Conservation (phyloP, 129 eudicot genomes). For the Artemisia tridentata region DNA sequence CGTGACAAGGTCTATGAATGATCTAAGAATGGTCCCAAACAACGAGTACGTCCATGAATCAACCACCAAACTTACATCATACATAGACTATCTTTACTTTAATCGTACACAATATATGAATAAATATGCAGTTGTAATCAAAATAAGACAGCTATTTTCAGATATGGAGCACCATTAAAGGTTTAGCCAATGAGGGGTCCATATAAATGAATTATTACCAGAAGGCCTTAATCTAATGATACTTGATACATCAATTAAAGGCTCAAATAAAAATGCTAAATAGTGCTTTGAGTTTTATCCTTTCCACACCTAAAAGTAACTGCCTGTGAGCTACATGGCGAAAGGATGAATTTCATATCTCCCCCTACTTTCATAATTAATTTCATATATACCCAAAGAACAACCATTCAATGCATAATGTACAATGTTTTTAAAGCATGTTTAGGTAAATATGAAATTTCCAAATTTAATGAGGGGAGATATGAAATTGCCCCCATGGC, state of each 20-base stretch:
- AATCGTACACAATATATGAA: conserved; percentile 2
- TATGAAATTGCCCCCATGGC: no score
- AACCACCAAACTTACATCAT: conserved; percentile 18
- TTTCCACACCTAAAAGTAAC: no score
- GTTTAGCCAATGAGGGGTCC: not conserved
- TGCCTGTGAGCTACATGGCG: no score
- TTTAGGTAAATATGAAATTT: no score
- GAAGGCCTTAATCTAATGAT: not conserved
- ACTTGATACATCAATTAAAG: not conserved
- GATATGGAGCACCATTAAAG: not conserved
- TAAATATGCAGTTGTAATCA: not conserved
- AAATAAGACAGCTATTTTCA: not conserved
- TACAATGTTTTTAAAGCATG: no score
- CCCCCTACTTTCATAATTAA: no score
- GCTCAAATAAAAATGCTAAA: not conserved
- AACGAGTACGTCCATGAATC: not conserved
- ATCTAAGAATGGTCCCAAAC: not conserved
- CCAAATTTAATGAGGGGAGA: no score
- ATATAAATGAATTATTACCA: not conserved
- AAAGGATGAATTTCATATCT: no score
- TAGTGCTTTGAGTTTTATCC: not conserved
- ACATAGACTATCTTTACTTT: not conserved
- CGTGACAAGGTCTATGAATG: not conserved
- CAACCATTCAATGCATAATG: no score
- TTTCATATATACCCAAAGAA: no score